Evolutionary conservation across 306 rosid species (phyloP).

Genomic region (Bauhinia variegata): DNA sequence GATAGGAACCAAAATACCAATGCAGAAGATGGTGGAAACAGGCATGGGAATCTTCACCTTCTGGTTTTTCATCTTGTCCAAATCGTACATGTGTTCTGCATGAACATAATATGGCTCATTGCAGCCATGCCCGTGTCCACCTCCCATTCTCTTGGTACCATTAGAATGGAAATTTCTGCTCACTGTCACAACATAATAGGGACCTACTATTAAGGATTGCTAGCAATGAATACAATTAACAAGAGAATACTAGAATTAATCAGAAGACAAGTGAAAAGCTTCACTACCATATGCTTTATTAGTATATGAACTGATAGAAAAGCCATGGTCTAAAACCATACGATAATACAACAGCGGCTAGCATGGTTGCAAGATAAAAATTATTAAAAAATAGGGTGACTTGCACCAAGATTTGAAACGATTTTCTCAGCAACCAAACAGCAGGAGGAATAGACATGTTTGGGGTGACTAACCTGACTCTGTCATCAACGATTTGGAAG

Average conservation of each 20-base stretch:
- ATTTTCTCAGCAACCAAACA: no score
- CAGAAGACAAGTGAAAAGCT: no score
- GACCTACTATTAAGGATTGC: not conserved
- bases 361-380: not conserved
- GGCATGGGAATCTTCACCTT: slow-evolving; percentile 56
- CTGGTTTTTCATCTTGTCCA: slow-evolving; percentile 54
- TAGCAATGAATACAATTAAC: not conserved
- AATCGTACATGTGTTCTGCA: slow-evolving; percentile 59
- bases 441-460: no score
- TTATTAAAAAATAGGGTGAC: not conserved
- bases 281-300: no score
- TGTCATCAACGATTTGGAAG: no score
- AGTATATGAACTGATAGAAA: not conserved
- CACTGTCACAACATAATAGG: slow-evolving; percentile 42
- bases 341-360: not conserved
- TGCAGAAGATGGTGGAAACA: slow-evolving; percentile 54
- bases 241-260: not conserved
- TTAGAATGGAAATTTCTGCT: slow-evolving; percentile 52
- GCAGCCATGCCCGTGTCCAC: slow-evolving; percentile 46
- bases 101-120: slow-evolving; percentile 52
- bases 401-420: not conserved
- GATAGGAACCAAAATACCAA: slow-evolving; percentile 52
- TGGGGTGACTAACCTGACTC: no score
- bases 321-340: not conserved
- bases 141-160: slow-evolving; percentile 55